Conservation (phyloP, 2,329 filamentous ascomycete species). For the Microsporum canis region DNA sequence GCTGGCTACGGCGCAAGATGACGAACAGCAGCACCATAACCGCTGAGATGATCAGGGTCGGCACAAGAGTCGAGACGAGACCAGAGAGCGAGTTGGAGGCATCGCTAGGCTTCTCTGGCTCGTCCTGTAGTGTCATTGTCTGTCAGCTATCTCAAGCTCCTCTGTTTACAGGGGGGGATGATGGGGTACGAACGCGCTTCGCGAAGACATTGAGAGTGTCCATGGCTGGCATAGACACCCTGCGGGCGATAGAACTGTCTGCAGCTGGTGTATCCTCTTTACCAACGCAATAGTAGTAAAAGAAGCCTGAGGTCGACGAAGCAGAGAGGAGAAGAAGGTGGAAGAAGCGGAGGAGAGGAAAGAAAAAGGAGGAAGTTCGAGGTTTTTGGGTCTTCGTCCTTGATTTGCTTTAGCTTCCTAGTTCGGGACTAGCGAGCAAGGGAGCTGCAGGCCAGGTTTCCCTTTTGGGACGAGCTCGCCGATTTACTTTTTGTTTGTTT, state of each 20-base stretch:
- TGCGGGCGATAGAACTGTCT: not conserved
- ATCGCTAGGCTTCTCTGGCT: conserved; percentile 7
- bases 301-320: not conserved
- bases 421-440: conserved; percentile 1
- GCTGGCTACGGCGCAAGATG: conserved; percentile 39
- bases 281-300: not conserved
- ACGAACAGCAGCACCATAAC: conserved; percentile 41
- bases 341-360: not conserved
- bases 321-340: not conserved
- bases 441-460: not conserved
- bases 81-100: conserved; percentile 29
- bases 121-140: conserved; percentile 1
- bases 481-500: not conserved
- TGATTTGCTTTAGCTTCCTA: conserved; percentile 1
- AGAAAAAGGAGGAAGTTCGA: not conserved
- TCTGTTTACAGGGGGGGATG: not conserved
- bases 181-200: conserved; percentile 8
- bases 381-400: not conserved
- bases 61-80: conserved; percentile 40
- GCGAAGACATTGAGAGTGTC: conserved; percentile 11
- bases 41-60: conserved; percentile 35
- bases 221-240: conserved; percentile 6
- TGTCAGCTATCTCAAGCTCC: not conserved
- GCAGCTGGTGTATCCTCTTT: no score
- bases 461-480: not conserved